Evolutionary conservation across 2,329 filamentous ascomycete species (phyloP), one percentile per base, ranked within the genome.

Genomic region (Fusarium xylarioides): DNA sequence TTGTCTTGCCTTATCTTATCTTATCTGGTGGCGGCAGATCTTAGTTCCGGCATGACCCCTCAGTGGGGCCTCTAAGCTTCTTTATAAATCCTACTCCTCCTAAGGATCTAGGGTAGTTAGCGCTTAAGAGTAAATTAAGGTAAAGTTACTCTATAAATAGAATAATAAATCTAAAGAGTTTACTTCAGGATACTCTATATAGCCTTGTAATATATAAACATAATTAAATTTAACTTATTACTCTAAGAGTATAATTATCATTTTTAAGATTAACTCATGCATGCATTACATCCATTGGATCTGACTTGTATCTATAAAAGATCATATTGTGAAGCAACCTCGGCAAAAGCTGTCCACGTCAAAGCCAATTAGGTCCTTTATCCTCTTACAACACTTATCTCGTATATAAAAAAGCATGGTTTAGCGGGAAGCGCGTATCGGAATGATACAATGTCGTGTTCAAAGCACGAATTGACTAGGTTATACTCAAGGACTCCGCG

Each of bases 401-500:
- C 3, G 14, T 18, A 3, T 6, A 16, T 18, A 9, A 9, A 30
- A 21, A 9, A 5, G 2, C 7, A 49, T 12, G 2, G 19, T 9
- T 16, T 12, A 1, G 4, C 10, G 3, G 2, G 15, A 49, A 30
- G 12, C 15, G 19, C 28, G 28, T 30, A 16, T 32, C 15, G 19
- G 21, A 49, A 7, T 32, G 28, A 18, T 30, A 12, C 11, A 30
- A 49, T n/a, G 15, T 18, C 15, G 15, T 32, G n/a, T 32, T 49
- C 2, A 10, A 49, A 49, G 21, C 46, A 49, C 11, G 21, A 49
- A 32, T 18, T 23, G 2, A 14, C 21, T 23, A 2, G 15, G 21
- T 15, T 11, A 2, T 16, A 3, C 19, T 0, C 4, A n/a, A 30
- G 16, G 26, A 16, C 26, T n/a, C 7, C 5, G 4, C 19, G 5